Conservation (phyloP, 805 yeast genomes). For the Saccharomyces paradoxus region DNA sequence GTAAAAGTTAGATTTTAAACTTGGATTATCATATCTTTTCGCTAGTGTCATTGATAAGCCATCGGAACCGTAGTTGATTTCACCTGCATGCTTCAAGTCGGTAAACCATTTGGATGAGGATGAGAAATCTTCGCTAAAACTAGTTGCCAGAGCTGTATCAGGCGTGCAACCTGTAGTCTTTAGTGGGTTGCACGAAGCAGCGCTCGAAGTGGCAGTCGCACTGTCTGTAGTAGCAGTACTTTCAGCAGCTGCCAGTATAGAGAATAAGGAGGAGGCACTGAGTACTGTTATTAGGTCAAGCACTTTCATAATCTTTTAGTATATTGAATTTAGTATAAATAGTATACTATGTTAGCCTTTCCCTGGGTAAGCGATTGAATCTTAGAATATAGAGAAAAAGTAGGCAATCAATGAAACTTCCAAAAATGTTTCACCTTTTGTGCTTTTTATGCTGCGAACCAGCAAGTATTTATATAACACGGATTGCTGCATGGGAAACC, state of each 20-base stretch:
- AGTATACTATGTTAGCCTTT: no score
- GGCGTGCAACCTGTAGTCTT: constrained; percentile 33
- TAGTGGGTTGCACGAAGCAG: constrained; percentile 39
- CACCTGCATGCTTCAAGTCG: constrained; percentile 35
- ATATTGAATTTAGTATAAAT: background rate
- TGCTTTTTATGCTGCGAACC: background rate
- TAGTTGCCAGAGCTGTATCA: constrained; percentile 56
- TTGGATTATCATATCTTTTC: constrained; percentile 67
- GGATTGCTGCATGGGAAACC: background rate
- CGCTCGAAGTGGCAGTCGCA: constrained; percentile 4
- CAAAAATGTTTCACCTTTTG: background rate
- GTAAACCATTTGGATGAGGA: constrained; percentile 36
- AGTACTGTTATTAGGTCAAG: background rate
- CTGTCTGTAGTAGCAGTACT: background rate
- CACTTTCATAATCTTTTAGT: background rate
- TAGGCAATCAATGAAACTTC: background rate
- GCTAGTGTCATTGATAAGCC: constrained; percentile 60
- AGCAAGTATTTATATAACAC: background rate
- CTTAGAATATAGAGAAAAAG: background rate
- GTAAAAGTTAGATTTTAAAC: constrained; percentile 68
- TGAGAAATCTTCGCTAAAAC: constrained; percentile 45
- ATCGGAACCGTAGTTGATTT: constrained; percentile 39
- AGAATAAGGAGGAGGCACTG: background rate
- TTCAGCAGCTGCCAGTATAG: constrained; percentile 1
- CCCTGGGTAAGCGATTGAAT: no score